Base-by-base conservation (phyloP, 129 eudicot species). In the Cynara cardunculus region DNA sequence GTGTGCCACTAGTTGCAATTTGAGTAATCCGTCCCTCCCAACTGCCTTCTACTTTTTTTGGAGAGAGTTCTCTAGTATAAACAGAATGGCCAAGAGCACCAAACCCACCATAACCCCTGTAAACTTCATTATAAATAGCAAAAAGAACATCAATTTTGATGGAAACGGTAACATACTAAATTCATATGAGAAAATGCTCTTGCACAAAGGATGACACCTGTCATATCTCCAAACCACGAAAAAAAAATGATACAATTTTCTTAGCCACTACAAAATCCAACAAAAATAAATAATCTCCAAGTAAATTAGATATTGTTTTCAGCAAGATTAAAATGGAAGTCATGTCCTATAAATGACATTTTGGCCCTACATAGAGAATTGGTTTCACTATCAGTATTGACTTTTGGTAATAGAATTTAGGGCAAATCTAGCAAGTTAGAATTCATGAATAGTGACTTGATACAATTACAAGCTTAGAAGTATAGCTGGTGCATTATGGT, bases 31-130 rank as follows among this genome's bases (percentile, higher is more conserved):
- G 72, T 77, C 81, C 87, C 62, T 82, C 87, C 99, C 99, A 95
- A 78, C 86, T 76, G 81, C 97, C 94, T 85, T 92, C 75, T 76
- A 95, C 97, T 84, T 87, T 71, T 85, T 89, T 87, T 25, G 99
- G 97, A 72, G 84, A 41, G 85, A 90, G 87, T 85, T 95, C 99
- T 77, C 99, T 86, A 24, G 87, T 84, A 71, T 87, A 95, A 39
- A 95, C 97, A 49, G 94, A 84, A 80, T 95, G 99, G 7, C 99
- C 99, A 78, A 95, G 99, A 72, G 99, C 97, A 64, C 99, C 99
- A 85, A 95, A 95, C 32, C 99, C 99, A 88, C 99, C 99, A 84
- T 95, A 95, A 59, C 99, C 99, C 99, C 99, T 95, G 92, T 79
- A 92, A 86, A 88, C 96, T 90, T 93, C 89, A 92, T 82, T 61